phyloP scores from a whole-genome alignment of 2,329 filamentous ascomycete genomes.

The Pseudogymnoascus destructans region DNA sequence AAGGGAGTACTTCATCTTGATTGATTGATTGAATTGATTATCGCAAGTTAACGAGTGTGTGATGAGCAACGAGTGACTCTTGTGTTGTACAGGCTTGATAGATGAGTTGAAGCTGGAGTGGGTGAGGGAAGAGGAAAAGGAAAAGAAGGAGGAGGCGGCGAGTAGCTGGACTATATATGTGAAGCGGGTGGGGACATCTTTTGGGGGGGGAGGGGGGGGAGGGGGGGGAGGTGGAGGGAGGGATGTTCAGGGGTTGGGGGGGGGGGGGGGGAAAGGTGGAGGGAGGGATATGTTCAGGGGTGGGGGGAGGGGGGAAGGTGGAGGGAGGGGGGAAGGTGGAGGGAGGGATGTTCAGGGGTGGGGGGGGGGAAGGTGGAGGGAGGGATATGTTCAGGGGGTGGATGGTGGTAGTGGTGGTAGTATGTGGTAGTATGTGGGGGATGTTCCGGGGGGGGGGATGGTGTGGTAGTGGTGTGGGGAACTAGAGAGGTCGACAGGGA shows the following conservation, averaged over 20 bases:
- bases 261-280: too few species aligned
- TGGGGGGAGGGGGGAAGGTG: too few species aligned
- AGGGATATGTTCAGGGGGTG: too few species aligned
- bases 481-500: neutral
- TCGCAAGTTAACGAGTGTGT: neutral
- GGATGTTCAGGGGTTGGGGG: neutral
- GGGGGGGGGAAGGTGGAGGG: too few species aligned
- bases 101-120: neutral
- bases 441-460: too few species aligned
- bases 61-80: conserved; percentile 3
- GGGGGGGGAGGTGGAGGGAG: too few species aligned
- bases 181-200: neutral
- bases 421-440: too few species aligned
- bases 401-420: too few species aligned
- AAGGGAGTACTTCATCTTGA: conserved; percentile 18
- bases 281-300: too few species aligned
- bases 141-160: neutral
- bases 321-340: too few species aligned
- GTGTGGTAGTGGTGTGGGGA: neutral
- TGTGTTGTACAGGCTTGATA: neutral
- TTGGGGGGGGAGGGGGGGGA: too few species aligned
- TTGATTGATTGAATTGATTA: neutral
- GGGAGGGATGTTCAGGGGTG: too few species aligned
- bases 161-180: neutral
- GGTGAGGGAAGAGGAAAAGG: neutral